phyloP scores from a whole-genome alignment of 805 yeast genomes.

The Lachancea meyersii region DNA sequence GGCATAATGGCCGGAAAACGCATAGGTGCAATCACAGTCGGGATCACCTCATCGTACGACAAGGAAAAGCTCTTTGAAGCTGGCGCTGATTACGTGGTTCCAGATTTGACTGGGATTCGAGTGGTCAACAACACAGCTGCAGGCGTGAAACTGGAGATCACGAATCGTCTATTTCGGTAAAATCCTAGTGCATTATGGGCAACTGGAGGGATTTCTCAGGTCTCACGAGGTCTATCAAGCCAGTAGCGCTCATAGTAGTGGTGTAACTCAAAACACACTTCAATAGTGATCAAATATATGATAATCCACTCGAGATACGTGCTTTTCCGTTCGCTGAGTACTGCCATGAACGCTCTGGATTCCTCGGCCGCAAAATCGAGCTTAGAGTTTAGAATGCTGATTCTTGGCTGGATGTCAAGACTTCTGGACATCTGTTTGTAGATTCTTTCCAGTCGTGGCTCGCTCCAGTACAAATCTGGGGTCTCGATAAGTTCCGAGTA shows the following conservation, averaged over 20 bases:
- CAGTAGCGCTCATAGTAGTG: conserved; percentile 59
- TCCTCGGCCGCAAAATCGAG: conserved; percentile 89
- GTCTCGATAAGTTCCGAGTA: conserved; percentile 87
- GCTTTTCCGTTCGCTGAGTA: conserved; percentile 69
- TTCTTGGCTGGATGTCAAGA: conserved; percentile 72
- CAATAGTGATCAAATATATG: conserved; percentile 73
- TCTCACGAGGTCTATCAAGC: conserved; percentile 1
- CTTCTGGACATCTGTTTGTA: conserved; percentile 65
- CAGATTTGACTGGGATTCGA: conserved; percentile 43
- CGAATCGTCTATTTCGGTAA: not conserved
- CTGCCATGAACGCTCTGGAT: conserved; percentile 66
- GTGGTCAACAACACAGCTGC: conserved; percentile 14
- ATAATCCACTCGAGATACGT: conserved; percentile 84
- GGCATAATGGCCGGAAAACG: conserved; percentile 72
- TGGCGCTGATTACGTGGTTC: conserved; percentile 75
- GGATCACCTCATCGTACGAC: conserved; percentile 67
- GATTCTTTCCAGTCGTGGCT: conserved; percentile 73
- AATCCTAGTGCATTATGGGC: not conserved
- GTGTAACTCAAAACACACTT: conserved; percentile 72
- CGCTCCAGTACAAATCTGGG: conserved; percentile 91
- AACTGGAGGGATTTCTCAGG: not conserved
- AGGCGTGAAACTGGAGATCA: conserved; percentile 14
- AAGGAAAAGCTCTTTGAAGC: conserved; percentile 56
- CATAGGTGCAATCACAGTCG: conserved; percentile 71
- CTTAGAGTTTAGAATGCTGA: conserved; percentile 73